phyloP scores from a whole-genome alignment of 306 rosid genomes.

The Pueraria montana region DNA sequence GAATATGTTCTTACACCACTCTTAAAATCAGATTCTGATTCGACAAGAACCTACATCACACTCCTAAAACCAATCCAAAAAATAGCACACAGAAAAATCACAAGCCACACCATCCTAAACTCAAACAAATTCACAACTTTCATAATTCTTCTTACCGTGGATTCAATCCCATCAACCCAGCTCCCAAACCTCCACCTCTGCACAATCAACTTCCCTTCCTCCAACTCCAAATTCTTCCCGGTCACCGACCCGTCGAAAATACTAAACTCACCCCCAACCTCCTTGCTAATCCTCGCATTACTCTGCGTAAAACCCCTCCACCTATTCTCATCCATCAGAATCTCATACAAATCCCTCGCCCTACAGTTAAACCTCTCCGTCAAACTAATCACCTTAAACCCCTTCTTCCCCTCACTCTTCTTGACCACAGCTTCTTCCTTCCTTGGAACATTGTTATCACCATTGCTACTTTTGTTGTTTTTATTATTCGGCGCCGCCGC shows the following conservation, averaged over 20 bases:
- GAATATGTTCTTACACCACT: background rate
- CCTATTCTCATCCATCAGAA: slow-evolving; percentile 92
- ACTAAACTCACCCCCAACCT: slow-evolving; percentile 80
- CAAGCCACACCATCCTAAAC: background rate
- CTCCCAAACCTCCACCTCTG: slow-evolving; percentile 96
- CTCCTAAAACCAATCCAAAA: background rate
- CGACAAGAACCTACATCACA: background rate
- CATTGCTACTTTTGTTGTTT: background rate
- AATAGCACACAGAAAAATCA: background rate
- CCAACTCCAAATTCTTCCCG: slow-evolving; percentile 77
- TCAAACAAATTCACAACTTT: background rate
- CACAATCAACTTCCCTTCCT: slow-evolving; percentile 79
- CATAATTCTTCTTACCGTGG: slow-evolving; percentile 56
- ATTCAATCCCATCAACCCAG: slow-evolving; percentile 83
- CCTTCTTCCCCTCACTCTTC: slow-evolving; percentile 55
- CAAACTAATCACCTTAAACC: slow-evolving; percentile 69
- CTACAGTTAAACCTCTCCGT: slow-evolving; percentile 93
- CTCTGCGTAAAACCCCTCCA: slow-evolving; percentile 96
- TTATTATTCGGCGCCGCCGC: no score
- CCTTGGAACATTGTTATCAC: background rate
- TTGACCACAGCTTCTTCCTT: slow-evolving; percentile 51
- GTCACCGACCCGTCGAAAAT: slow-evolving; percentile 91
- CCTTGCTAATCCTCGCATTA: slow-evolving; percentile 84
- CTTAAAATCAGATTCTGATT: background rate
- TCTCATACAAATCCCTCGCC: slow-evolving; percentile 80